phyloP scores from a whole-genome alignment of 129 eudicot species.

The Cynara cardunculus region DNA sequence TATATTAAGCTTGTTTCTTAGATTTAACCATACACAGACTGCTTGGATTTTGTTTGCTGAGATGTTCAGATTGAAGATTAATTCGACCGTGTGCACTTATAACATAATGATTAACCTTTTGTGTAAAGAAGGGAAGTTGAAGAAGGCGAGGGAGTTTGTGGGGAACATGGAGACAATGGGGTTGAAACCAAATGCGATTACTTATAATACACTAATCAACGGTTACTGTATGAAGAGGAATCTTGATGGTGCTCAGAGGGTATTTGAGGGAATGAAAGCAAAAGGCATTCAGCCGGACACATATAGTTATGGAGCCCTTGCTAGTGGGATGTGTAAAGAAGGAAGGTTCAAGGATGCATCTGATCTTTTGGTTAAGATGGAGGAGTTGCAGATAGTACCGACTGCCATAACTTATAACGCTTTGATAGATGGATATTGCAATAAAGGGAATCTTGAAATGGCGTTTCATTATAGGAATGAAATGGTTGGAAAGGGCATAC shows the following conservation, averaged over 20 bases:
- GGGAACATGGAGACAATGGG: constrained; percentile 54
- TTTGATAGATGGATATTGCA: constrained; percentile 69
- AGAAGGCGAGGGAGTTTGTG: constrained; percentile 54
- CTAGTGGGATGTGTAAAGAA: constrained; percentile 58
- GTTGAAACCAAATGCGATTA: constrained; percentile 54
- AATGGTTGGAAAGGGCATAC: constrained; percentile 52
- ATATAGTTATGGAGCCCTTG: constrained; percentile 51
- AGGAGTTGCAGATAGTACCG: constrained; percentile 43
- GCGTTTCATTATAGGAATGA: constrained; percentile 54
- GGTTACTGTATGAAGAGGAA: constrained; percentile 54
- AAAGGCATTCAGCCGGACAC: constrained; percentile 52
- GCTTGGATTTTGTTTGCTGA: constrained; percentile 65
- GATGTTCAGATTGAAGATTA: constrained; percentile 58
- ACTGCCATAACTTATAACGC: constrained; percentile 49
- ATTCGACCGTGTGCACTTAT: constrained; percentile 43
- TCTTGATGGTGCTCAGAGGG: constrained; percentile 49
- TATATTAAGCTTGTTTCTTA: constrained; percentile 54
- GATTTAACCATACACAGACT: constrained; percentile 22
- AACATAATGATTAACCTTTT: constrained; percentile 70
- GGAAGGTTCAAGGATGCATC: constrained; percentile 49
- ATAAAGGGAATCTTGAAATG: constrained; percentile 53
- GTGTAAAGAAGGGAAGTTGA: constrained; percentile 66
- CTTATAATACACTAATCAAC: constrained; percentile 61
- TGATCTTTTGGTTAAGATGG: constrained; percentile 43
- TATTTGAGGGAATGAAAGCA: constrained; percentile 41